Conservation (phyloP, 2,329 filamentous ascomycete genomes). For the Beauveria sp. region DNA sequence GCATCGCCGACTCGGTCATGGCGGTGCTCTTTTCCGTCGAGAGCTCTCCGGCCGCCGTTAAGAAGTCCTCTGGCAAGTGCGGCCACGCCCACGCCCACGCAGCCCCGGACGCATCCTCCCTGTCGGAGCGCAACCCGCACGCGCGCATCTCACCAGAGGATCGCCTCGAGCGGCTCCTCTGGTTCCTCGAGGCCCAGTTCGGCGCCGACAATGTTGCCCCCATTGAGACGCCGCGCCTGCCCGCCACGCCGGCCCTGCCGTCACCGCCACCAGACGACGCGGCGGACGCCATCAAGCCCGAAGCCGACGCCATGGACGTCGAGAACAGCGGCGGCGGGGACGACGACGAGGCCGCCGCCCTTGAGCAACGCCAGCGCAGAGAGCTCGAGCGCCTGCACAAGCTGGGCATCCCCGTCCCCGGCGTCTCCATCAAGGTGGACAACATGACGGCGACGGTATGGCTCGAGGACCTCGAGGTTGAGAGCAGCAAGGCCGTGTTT, state of each 20-base stretch:
- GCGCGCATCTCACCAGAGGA: slow-evolving; percentile 64
- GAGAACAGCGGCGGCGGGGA: slow-evolving; percentile 21
- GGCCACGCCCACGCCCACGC: slow-evolving; percentile 42
- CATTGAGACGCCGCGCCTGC: slow-evolving; percentile 57
- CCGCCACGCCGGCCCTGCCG: slow-evolving; percentile 24
- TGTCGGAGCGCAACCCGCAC: slow-evolving; percentile 51
- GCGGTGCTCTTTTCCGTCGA: slow-evolving; percentile 87
- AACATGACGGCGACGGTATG: slow-evolving; percentile 82
- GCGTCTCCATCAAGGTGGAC: slow-evolving; percentile 78
- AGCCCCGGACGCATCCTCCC: slow-evolving; percentile 22
- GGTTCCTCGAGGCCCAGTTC: slow-evolving; percentile 97
- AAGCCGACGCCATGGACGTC: slow-evolving; percentile 14
- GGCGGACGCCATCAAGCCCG: slow-evolving; percentile 19
- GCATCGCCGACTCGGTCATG: slow-evolving; percentile 95
- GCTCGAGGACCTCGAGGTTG: slow-evolving; percentile 86
- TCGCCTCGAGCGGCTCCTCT: slow-evolving; percentile 75
- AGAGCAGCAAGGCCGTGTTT: slow-evolving; percentile 71
- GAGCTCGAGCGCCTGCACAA: slow-evolving; percentile 75
- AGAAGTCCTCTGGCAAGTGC: slow-evolving; percentile 44
- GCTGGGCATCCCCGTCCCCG: slow-evolving; percentile 84
- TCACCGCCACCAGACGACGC: slow-evolving; percentile 20
- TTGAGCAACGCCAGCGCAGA: slow-evolving; percentile 49
- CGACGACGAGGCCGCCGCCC: slow-evolving; percentile 27
- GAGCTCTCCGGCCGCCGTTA: slow-evolving; percentile 88
- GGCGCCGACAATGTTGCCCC: slow-evolving; percentile 74